phyloP scores from a whole-genome alignment of 1,139 yeast genomes.

The Blastobotrys raffinosifermentans region DNA sequence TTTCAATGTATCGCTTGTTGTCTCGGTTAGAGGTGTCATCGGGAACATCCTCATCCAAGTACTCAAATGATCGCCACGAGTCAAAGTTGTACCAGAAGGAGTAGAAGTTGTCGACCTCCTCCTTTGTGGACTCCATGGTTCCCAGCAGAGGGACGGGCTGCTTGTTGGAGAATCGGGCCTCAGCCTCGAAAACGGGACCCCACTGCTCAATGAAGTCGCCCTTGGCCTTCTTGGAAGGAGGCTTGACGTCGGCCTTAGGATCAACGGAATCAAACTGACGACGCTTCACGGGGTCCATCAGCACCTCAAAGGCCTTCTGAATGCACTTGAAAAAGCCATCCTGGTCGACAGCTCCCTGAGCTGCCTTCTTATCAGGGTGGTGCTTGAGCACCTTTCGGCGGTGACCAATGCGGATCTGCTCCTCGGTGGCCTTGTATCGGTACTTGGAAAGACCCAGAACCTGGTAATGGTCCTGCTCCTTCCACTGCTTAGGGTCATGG shows the following conservation, averaged over 20 bases:
- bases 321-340: slow-evolving; percentile 98
- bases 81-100: slow-evolving; percentile 91
- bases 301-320: slow-evolving; percentile 90
- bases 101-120: slow-evolving; percentile 85
- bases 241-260: slow-evolving; percentile 73
- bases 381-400: slow-evolving; percentile 94
- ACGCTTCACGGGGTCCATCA: slow-evolving; percentile 81
- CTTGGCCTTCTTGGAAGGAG: slow-evolving; percentile 57
- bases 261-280: slow-evolving; percentile 95
- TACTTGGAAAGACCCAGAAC: slow-evolving; percentile 90
- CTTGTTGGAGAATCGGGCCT: slow-evolving; percentile 85
- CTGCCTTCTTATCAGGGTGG: slow-evolving; percentile 97
- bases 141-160: slow-evolving; percentile 88
- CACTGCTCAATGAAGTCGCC: slow-evolving; percentile 82
- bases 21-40: slow-evolving; percentile 99
- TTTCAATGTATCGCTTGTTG: slow-evolving; percentile 96
- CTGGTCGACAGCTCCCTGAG: slow-evolving; percentile 83
- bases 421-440: slow-evolving; percentile 88
- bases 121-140: slow-evolving; percentile 57
- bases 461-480: slow-evolving; percentile 90
- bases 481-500: slow-evolving; percentile 98
- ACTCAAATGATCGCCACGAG: slow-evolving; percentile 98
- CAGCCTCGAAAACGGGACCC: slow-evolving; percentile 88
- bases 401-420: slow-evolving; percentile 93
- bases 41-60: slow-evolving; percentile 98